A percentile compares a stretch with the other conserved stretches of the same genome.
Evolutionary conservation across 805 yeast species (phyloP).

Genomic region (Saturnispora serradocipensis): DNA sequence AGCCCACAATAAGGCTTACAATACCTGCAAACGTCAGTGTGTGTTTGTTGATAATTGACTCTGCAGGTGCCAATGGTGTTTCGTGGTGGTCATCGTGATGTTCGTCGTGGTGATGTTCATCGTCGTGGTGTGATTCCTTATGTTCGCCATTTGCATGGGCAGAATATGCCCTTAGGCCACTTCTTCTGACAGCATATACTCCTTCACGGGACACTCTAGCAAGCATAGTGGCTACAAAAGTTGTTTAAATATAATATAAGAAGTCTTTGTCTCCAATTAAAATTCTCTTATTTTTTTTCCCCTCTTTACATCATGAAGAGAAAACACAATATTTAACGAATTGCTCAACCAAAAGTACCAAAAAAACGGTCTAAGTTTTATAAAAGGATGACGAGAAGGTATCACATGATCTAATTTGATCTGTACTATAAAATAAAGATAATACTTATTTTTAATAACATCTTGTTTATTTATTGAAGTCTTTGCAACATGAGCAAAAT

Average conservation of each 20-base stretch:
- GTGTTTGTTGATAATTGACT: slow-evolving; percentile 21
- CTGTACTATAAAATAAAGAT: too few species aligned
- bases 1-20: slow-evolving; percentile 31
- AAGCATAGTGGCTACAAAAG: background rate
- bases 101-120: slow-evolving; percentile 9
- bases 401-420: too few species aligned
- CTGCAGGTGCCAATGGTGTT: slow-evolving; percentile 20
- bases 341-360: background rate
- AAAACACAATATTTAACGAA: background rate
- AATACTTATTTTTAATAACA: too few species aligned
- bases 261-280: background rate
- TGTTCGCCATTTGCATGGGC: slow-evolving; percentile 6
- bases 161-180: slow-evolving; percentile 10
- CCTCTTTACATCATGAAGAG: background rate
- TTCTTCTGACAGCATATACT: background rate
- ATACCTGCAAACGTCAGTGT: slow-evolving; percentile 17
- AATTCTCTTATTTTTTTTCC: background rate
- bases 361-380: background rate
- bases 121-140: slow-evolving; percentile 6
- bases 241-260: background rate
- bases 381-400: too few species aligned
- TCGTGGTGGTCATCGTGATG: slow-evolving; percentile 18
- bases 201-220: background rate
- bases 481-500: too few species aligned
- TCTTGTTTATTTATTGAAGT: too few species aligned